phyloP scores from a whole-genome alignment of 257 asterid genomes.

The Scutellaria minor region DNA sequence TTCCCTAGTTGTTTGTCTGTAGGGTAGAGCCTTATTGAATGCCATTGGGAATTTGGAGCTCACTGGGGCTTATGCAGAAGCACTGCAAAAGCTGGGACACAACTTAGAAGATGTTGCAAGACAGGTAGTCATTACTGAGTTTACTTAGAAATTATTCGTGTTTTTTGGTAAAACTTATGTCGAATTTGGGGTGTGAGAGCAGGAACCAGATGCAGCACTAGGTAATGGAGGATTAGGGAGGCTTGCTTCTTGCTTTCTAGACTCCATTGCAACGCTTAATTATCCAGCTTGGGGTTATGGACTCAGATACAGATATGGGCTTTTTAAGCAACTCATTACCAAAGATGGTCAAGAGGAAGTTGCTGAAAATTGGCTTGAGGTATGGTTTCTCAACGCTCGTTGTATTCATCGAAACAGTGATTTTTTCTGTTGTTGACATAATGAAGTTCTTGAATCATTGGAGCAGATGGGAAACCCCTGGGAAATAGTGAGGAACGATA shows the following conservation, averaged over 20 bases:
- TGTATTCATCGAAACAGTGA: not conserved
- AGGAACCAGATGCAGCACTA: conserved; percentile 76
- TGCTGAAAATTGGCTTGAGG: conserved; percentile 79
- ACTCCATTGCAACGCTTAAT: conserved; percentile 67
- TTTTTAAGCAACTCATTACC: conserved; percentile 67
- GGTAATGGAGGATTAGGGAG: conserved; percentile 76
- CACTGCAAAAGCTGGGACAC: conserved; percentile 57
- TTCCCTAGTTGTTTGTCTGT: not conserved
- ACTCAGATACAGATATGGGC: conserved; percentile 65
- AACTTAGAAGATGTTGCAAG: conserved; percentile 53
- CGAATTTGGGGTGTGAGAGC: conserved; percentile 3
- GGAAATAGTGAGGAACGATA: conserved; percentile 65
- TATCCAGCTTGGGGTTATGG: conserved; percentile 80
- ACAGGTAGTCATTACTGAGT: conserved; percentile 44
- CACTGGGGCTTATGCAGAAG: conserved; percentile 66
- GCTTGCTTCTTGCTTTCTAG: conserved; percentile 69
- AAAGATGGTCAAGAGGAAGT: conserved; percentile 70
- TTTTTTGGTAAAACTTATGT: not conserved
- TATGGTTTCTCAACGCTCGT: conserved; percentile 17
- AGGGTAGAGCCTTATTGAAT: conserved; percentile 71
- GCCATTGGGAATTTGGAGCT: conserved; percentile 74
- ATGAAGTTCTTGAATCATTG: conserved; percentile 29
- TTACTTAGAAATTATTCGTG: not conserved
- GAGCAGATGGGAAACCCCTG: conserved; percentile 71
- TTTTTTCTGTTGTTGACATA: not conserved